phyloP scores from a whole-genome alignment of 768 basidiomycete species.

The Tulasnella sp. region DNA sequence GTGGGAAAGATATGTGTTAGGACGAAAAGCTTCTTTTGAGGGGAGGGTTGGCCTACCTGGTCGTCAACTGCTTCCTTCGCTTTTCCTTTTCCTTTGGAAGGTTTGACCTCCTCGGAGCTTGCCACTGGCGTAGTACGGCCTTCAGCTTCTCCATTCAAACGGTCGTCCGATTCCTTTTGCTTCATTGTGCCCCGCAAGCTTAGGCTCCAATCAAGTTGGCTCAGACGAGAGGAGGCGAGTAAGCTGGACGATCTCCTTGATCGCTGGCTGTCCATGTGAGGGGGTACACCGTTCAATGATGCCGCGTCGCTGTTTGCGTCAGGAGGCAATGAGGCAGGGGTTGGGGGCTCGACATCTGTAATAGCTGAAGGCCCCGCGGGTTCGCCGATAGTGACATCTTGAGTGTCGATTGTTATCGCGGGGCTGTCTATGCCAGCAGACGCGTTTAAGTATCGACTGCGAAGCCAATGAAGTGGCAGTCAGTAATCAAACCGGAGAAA shows the following conservation, averaged over 20 bases:
- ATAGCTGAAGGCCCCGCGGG: background rate
- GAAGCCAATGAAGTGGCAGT: conserved; percentile 3
- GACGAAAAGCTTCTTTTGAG: background rate
- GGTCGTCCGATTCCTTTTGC: conserved; percentile 17
- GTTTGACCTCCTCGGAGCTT: background rate
- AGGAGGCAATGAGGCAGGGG: conserved; percentile 11
- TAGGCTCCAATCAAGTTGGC: conserved; percentile 24
- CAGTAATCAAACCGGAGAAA: conserved; percentile 17
- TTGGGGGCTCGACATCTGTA: background rate
- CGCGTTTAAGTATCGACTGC: conserved; percentile 12
- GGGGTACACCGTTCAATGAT: conserved; percentile 11
- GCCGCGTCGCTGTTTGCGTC: conserved; percentile 11
- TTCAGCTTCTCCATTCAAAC: background rate
- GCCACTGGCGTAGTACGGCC: background rate
- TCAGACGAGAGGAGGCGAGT: conserved; percentile 23
- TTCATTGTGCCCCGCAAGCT: conserved; percentile 15
- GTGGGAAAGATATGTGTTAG: background rate
- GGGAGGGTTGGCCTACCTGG: conserved; percentile 5
- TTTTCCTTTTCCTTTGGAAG: conserved; percentile 39
- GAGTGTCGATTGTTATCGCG: background rate
- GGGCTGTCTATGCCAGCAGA: background rate
- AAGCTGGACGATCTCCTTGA: conserved; percentile 20
- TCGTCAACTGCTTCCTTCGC: conserved; percentile 46
- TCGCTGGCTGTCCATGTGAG: conserved; percentile 15
- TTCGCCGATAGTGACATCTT: background rate